phyloP scores from a whole-genome alignment of 176 grass and related monocot species.

The Avena sativa region DNA sequence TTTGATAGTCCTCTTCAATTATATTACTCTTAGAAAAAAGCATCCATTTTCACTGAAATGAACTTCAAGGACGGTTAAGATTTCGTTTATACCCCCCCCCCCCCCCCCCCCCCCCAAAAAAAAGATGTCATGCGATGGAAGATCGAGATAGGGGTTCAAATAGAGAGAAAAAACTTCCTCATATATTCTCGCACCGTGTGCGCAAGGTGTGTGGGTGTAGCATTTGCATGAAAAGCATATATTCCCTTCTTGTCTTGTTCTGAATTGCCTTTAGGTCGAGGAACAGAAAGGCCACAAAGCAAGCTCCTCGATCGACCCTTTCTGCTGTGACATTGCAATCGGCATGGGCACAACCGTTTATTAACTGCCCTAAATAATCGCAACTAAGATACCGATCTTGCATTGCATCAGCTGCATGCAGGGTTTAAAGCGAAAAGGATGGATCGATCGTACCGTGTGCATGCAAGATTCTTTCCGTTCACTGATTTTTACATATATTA shows the following conservation, averaged over 20 bases:
- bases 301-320: background rate
- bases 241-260: constrained; percentile 68
- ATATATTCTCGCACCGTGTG: background rate
- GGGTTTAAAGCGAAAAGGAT: constrained; percentile 21
- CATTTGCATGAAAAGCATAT: constrained; percentile 54
- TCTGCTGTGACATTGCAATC: background rate
- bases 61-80: too few relatives aligned
- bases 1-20: background rate
- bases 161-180: too few relatives aligned
- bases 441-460: background rate
- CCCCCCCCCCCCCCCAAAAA: too few relatives aligned
- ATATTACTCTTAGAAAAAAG: background rate
- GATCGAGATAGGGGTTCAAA: background rate
- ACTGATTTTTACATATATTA: background rate
- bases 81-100: too few relatives aligned
- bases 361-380: background rate
- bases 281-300: constrained; percentile 44
- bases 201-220: background rate
- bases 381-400: constrained; percentile 1
- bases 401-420: background rate
- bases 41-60: background rate
- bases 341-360: constrained; percentile 34
- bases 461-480: constrained; percentile 7
- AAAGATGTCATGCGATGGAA: background rate
- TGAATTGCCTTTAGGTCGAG: constrained; percentile 50